Conservation (phyloP, 805 yeast genomes). For the Ogataea paradorogensis region DNA sequence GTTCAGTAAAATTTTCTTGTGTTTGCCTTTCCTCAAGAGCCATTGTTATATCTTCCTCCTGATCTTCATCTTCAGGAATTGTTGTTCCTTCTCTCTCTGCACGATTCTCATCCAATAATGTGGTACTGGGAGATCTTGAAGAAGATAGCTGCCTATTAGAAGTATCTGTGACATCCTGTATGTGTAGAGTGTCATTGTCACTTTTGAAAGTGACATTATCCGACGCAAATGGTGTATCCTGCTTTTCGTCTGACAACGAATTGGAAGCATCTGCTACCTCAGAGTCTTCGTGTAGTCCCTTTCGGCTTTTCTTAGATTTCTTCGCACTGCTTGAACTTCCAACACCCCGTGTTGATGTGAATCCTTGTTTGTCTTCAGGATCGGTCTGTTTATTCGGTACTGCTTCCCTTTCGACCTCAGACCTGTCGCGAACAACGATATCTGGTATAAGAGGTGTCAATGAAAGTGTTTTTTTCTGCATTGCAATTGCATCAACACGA, state of each 20-base stretch:
- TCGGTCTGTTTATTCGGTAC: conserved; percentile 39
- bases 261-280: background rate
- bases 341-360: conserved; percentile 34
- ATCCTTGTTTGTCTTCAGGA: conserved; percentile 23
- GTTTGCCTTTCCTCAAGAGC: conserved; percentile 34
- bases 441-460: conserved; percentile 87
- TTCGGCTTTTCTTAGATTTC: conserved; percentile 38
- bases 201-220: background rate
- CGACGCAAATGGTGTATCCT: background rate
- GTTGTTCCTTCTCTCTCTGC: conserved; percentile 21
- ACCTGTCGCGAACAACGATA: conserved; percentile 67
- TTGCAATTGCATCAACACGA: conserved; percentile 89
- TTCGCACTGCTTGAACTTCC: conserved; percentile 31
- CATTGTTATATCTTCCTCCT: conserved; percentile 44
- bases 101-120: conserved; percentile 5
- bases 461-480: conserved; percentile 83
- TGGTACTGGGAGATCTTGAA: conserved; percentile 3
- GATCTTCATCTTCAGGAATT: conserved; percentile 31
- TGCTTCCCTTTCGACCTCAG: conserved; percentile 69
- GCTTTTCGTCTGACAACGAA: too few species aligned
- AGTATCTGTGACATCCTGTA: background rate
- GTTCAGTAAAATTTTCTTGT: conserved; percentile 14
- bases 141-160: background rate
- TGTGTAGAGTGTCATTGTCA: background rate
- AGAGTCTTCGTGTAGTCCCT: conserved; percentile 27